Evolutionary conservation across 495 filamentous ascomycete genomes (phyloP).

Genomic region (Penicillium parvum): DNA sequence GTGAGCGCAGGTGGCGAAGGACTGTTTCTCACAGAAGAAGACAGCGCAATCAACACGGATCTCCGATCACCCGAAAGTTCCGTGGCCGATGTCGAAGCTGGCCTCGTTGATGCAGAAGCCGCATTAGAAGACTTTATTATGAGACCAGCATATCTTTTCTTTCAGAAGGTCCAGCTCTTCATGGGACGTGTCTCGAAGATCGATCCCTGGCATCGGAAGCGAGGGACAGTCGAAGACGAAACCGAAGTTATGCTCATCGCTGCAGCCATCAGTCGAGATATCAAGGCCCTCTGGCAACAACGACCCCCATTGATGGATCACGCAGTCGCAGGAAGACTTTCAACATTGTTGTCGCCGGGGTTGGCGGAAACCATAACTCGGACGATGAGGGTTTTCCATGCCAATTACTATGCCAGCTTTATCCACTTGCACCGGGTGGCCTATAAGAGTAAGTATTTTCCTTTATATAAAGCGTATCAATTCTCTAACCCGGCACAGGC

Average conservation of each 20-base stretch:
- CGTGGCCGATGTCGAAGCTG: conserved; percentile 29
- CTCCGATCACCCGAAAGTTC: conserved; percentile 19
- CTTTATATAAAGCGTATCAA: too few relatives aligned
- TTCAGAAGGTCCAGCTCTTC: conserved; percentile 33
- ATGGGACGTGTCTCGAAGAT: conserved; percentile 32
- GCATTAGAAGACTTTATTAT: conserved; percentile 27
- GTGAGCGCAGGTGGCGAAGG: conserved; percentile 37
- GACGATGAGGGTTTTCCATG: conserved; percentile 35
- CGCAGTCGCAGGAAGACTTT: conserved; percentile 34
- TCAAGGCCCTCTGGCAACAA: conserved; percentile 31
- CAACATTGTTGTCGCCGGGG: conserved; percentile 32
- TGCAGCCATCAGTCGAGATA: conserved; percentile 31
- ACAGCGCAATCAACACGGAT: conserved; percentile 17
- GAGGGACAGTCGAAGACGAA: conserved; percentile 35
- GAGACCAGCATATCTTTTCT: conserved; percentile 31
- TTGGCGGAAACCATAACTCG: conserved; percentile 34
- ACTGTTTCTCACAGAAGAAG: conserved; percentile 28
- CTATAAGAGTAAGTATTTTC: conserved; percentile 18
- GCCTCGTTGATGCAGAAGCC: conserved; percentile 9
- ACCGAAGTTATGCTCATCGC: conserved; percentile 34
- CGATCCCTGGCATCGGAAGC: conserved; percentile 31
- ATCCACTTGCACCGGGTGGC: conserved; percentile 43
- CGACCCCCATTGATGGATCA: conserved; percentile 40
- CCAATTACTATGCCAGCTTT: conserved; percentile 39
- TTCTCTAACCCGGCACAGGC: background rate